Evolutionary conservation across 2,329 filamentous ascomycete species (phyloP), one percentile per base, ranked within the genome.

Genomic region (Penicillium freii): DNA sequence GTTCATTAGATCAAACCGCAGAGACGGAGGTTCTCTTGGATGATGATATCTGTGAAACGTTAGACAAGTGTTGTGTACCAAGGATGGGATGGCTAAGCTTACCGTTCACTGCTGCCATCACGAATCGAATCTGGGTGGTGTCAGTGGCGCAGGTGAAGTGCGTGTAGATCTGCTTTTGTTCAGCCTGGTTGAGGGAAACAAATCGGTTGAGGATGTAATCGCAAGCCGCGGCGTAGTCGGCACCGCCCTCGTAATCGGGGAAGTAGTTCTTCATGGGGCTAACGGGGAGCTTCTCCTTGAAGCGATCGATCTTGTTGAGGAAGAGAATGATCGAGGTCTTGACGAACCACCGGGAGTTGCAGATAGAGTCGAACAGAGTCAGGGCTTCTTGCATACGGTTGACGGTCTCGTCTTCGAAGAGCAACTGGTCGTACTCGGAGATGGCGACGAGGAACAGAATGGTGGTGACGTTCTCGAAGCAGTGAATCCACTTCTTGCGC

Each of bases 101-200:
- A 96, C 92, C 92, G 80, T 99, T 99, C 73, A 99, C 94, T 67
- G 94, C 94, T 61, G 93, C 92, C 94, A 99, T 99, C 79, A 99
- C 94, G 82, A 99, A 97, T 73, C 94, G 88, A 71, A 99, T 99
- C 78, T 99, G 94, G 71, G 94, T 97, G 33, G 94, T 99, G 75
- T 99, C 94, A 48, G 94, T 99, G 60, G 94, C 94, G 76, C 94
- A 97, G 50, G 94, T 99, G 80, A 99, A 99, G 79, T 97, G 94
- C 58, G 94, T 99, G 83, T 99, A 99, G 76, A 99, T 97, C 78
- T 99, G 94, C 84, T 99, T 99, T 54, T 92, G 96, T 82, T 97
- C 94, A 76, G 97, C 93, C 79, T 97, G 94, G 81, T 99, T 99
- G 74, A 99, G 82, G 74, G 90, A 94, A 70, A 97, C 94, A 78